Evolutionary conservation across 805 yeast species (phyloP).

Genomic region (Starmerella apis): DNA sequence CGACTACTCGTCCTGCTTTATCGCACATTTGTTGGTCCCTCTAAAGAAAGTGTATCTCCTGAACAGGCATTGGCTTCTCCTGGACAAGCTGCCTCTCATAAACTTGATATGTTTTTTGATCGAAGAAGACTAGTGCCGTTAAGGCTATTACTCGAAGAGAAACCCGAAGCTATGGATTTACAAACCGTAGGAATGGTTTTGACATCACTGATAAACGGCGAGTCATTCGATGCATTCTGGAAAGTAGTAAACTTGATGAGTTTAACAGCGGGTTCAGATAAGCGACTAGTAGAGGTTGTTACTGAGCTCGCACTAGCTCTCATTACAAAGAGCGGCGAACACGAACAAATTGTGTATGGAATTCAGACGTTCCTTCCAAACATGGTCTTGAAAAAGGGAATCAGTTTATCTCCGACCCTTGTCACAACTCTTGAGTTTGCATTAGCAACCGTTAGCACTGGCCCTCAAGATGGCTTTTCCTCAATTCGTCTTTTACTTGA

Average conservation of each 20-base stretch:
- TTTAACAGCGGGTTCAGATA: slow-evolving; percentile 17
- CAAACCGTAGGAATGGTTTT: slow-evolving; percentile 25
- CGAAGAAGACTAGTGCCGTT: slow-evolving; percentile 10
- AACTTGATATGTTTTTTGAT: slow-evolving; percentile 15
- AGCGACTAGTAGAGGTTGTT: slow-evolving; percentile 22
- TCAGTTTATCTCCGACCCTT: slow-evolving; percentile 17
- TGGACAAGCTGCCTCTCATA: not conserved
- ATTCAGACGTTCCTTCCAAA: slow-evolving; percentile 25
- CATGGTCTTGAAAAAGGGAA: slow-evolving; percentile 6
- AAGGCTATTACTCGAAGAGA: slow-evolving; percentile 14
- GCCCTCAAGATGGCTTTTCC: slow-evolving; percentile 10
- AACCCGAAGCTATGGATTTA: slow-evolving; percentile 12
- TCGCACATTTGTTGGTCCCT: slow-evolving; percentile 25
- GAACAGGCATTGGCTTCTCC: slow-evolving; percentile 24
- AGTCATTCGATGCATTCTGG: slow-evolving; percentile 30
- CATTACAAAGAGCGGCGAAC: slow-evolving; percentile 28
- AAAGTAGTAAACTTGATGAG: slow-evolving; percentile 24
- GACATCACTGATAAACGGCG: slow-evolving; percentile 27
- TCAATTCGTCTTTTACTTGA: slow-evolving; percentile 18
- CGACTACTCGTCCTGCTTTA: slow-evolving; percentile 24
- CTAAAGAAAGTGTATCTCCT: slow-evolving; percentile 19
- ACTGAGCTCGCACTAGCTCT: slow-evolving; percentile 24
- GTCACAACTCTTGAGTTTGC: slow-evolving; percentile 15
- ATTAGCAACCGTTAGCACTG: slow-evolving; percentile 24
- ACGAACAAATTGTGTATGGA: slow-evolving; percentile 22